A percentile compares a stretch with the other conserved stretches of the same genome.
These are phyloP conservation scores for Nitzschia palea DNA, from an alignment of 108 stramenopile genomes.

Conservation along the genomic window DNA sequence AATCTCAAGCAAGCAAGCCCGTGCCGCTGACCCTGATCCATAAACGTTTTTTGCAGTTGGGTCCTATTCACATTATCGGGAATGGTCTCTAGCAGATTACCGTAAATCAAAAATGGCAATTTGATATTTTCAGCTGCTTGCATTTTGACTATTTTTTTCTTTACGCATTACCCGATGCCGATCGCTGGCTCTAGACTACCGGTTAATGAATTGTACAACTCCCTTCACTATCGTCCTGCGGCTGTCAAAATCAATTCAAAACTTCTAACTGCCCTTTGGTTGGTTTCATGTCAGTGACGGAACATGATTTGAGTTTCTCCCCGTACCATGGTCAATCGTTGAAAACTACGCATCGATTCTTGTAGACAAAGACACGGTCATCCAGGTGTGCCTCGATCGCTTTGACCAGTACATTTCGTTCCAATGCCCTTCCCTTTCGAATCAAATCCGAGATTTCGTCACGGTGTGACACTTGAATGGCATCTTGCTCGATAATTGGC, in stretches of 20 bases:
- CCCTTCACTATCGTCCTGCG: too few species aligned
- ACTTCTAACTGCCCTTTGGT: too few species aligned
- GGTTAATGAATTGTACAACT: too few species aligned
- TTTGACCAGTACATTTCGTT: conserved; percentile 63
- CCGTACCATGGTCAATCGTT: conserved; percentile 36
- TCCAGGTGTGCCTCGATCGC: conserved; percentile 86
- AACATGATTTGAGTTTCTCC: too few species aligned
- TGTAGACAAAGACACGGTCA: conserved; percentile 75
- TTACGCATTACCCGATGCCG: too few species aligned
- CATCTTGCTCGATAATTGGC: conserved; percentile 84
- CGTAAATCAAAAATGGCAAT: not conserved
- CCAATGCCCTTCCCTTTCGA: conserved; percentile 77
- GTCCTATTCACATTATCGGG: not conserved
- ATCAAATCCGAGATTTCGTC: conserved; percentile 75
- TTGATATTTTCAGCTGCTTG: not conserved
- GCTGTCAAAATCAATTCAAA: too few species aligned
- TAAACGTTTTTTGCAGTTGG: conserved; percentile 11
- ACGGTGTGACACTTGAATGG: conserved; percentile 53
- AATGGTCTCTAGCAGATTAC: not conserved
- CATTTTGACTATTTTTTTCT: too few species aligned
- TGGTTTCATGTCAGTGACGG: too few species aligned
- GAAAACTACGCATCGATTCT: conserved; percentile 86
- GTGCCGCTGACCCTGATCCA: conserved; percentile 48
- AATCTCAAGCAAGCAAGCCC: conserved; percentile 67
- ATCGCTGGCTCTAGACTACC: too few species aligned